Evolutionary conservation across 169 alveolate genomes (phyloP).

Genomic region (Plasmodium coatneyi): DNA sequence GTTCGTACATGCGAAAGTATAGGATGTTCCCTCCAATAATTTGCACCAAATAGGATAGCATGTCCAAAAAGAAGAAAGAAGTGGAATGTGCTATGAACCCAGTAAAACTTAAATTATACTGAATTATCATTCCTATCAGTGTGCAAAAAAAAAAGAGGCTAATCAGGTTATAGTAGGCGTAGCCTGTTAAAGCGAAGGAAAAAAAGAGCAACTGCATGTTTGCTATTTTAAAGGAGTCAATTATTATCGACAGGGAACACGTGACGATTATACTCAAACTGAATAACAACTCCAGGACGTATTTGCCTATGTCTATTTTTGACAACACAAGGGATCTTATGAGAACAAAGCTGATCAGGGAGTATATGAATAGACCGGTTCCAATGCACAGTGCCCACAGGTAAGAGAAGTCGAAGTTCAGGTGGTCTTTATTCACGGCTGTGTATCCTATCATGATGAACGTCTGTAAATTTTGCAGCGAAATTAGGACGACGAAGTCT

Average conservation of each 20-base stretch:
- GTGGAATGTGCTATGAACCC: slow-evolving; percentile 23
- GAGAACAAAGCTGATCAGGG: slow-evolving; percentile 75
- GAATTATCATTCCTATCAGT: slow-evolving; percentile 59
- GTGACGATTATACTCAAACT: slow-evolving; percentile 63
- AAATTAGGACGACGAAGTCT: slow-evolving; percentile 79
- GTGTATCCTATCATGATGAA: slow-evolving; percentile 77
- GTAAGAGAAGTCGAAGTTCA: slow-evolving; percentile 33
- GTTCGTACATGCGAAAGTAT: slow-evolving; percentile 77
- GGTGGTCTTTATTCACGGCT: slow-evolving; percentile 42
- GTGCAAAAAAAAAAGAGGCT: slow-evolving; percentile 69
- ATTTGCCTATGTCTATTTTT: slow-evolving; percentile 73
- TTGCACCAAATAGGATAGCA: slow-evolving; percentile 75
- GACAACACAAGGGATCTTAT: slow-evolving; percentile 77
- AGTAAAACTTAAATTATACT: slow-evolving; percentile 29
- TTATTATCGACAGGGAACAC: slow-evolving; percentile 60
- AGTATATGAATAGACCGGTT: slow-evolving; percentile 69
- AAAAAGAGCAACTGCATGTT: slow-evolving; percentile 76
- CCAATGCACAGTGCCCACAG: slow-evolving; percentile 74
- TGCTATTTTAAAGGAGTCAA: slow-evolving; percentile 69
- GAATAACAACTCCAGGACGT: slow-evolving; percentile 73
- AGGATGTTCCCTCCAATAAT: slow-evolving; percentile 71
- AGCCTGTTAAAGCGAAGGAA: slow-evolving; percentile 78
- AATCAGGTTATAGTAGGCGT: slow-evolving; percentile 75
- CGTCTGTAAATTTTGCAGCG: slow-evolving; percentile 77
- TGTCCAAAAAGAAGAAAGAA: slow-evolving; percentile 72